Evolutionary conservation across 805 yeast species (phyloP).

Genomic region (Candida morakotiae): DNA sequence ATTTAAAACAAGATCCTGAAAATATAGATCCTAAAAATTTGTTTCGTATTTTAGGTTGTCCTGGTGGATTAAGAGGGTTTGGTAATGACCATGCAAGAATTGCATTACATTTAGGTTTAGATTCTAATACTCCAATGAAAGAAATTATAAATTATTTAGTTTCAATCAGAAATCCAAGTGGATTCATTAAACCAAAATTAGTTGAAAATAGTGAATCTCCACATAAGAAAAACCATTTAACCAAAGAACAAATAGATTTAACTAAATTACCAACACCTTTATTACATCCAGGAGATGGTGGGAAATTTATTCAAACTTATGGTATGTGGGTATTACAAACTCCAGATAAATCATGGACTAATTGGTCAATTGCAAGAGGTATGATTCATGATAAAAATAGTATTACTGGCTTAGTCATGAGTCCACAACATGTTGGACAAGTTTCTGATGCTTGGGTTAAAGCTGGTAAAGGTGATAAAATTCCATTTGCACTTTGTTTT

Average conservation of each 20-base stretch:
- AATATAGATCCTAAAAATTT: background rate
- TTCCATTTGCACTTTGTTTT: background rate
- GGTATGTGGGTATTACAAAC: background rate
- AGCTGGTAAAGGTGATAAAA: background rate
- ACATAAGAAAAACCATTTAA: background rate
- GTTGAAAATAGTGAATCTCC: background rate
- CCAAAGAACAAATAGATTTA: background rate
- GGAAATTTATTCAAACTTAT: background rate
- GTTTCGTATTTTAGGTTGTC: background rate
- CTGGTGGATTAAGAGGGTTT: background rate
- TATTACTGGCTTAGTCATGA: background rate
- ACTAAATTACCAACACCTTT: background rate
- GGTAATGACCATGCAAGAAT: background rate
- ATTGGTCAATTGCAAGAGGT: slow-evolving; percentile 1
- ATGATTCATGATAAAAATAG: background rate
- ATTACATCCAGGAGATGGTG: background rate
- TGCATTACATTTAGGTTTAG: background rate
- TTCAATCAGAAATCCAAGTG: background rate
- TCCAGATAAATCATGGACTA: background rate
- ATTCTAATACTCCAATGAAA: background rate
- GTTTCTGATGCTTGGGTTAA: background rate
- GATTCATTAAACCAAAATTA: background rate
- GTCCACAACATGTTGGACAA: background rate
- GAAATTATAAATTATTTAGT: background rate
- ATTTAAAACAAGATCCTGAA: background rate